Evolutionary conservation across 371 early-diverging fungal species (phyloP).

Genomic region (Lichtheimia ramosa): DNA sequence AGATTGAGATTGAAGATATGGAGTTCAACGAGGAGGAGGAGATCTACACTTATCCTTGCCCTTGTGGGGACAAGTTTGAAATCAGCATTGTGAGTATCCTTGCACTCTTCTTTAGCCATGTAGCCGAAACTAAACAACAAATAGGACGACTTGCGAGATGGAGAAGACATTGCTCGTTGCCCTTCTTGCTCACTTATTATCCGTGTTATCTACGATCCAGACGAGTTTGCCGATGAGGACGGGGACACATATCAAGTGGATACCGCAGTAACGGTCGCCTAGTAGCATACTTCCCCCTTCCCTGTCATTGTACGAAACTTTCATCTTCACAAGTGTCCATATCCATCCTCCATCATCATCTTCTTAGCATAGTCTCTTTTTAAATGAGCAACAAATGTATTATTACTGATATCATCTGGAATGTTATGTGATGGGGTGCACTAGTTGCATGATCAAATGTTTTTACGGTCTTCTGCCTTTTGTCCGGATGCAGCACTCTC

Average conservation of each 20-base stretch:
- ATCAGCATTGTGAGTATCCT: slow-evolving; percentile 66
- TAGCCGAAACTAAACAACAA: not conserved
- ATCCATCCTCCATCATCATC: not conserved
- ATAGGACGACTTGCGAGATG: slow-evolving; percentile 85
- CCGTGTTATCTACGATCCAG: slow-evolving; percentile 82
- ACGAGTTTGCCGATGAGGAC: slow-evolving; percentile 55
- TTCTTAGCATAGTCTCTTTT: slow-evolving; percentile 4
- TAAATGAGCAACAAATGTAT: not conserved
- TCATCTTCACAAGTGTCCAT: slow-evolving; percentile 3
- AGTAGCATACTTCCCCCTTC: not conserved
- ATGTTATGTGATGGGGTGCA: not conserved
- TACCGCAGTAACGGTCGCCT: slow-evolving; percentile 30
- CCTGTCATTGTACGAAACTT: slow-evolving; percentile 2
- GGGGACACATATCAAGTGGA: slow-evolving; percentile 45
- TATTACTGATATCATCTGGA: not conserved
- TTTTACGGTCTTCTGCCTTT: slow-evolving; percentile 21
- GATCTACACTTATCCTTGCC: slow-evolving; percentile 96
- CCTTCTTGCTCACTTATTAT: slow-evolving; percentile 96
- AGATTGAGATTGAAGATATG: slow-evolving; percentile 96
- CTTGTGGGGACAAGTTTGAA: slow-evolving; percentile 99
- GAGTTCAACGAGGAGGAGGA: slow-evolving; percentile 87
- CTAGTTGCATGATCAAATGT: slow-evolving; percentile 11
- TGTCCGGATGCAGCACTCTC: slow-evolving; percentile 33
- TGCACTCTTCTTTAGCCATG: not conserved
- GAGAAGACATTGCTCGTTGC: slow-evolving; percentile 95